Evolutionary conservation across 2,329 filamentous ascomycete species (phyloP), one percentile per base, ranked within the genome.

Genomic region (Trichoderma endophyticum): DNA sequence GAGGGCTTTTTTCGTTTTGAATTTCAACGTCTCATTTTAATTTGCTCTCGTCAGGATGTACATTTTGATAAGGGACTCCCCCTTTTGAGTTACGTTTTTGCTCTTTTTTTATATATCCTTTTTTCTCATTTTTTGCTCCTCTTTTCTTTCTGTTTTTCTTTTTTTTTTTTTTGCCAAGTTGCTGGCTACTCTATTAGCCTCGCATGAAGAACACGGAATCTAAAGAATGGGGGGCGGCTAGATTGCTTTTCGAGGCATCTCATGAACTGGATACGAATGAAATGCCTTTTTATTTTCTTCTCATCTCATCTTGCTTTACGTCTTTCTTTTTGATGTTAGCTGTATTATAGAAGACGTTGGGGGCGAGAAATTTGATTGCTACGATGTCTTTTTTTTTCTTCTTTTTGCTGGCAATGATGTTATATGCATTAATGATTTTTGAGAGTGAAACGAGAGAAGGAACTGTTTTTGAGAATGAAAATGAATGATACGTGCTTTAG

Each of bases 281-380:
- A 51, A 62, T 34, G 66, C 21, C 26, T 24, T 28, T 60, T 32
- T 36, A 18, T 8, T 21, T 56, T 30, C 3, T 21, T 21, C n/a
- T 36, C 61, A 6, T 51, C 54, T 63, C 9, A 28, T n/a, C 1
- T 51, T 59, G 57, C 21, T 43, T 21, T 57, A 18, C 54, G 66
- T 65, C 69, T 62, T 72, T 66, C 63, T 51, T 73, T 62, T 18
- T n/a, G 62, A 32, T 54, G 28, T 54, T 26, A 62, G 73, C 60
- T 75, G 73, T 74, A 72, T 62, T 60, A 72, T 75, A 74, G 56
- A 75, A 71, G 56, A 43, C 36, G 28, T 34, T 32, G 28, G n/a
- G 56, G 18, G 1, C 6, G 39, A 34, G 32, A 43, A 68, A 32
- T 15, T 48, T 51, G 14, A 51, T 60, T 30, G 24, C 14, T 57